A percentile compares a stretch with the other conserved stretches of the same genome.
Evolutionary conservation across 164 flowering plant genomes (phyloP).

Genomic region (Vitis cinerea): DNA sequence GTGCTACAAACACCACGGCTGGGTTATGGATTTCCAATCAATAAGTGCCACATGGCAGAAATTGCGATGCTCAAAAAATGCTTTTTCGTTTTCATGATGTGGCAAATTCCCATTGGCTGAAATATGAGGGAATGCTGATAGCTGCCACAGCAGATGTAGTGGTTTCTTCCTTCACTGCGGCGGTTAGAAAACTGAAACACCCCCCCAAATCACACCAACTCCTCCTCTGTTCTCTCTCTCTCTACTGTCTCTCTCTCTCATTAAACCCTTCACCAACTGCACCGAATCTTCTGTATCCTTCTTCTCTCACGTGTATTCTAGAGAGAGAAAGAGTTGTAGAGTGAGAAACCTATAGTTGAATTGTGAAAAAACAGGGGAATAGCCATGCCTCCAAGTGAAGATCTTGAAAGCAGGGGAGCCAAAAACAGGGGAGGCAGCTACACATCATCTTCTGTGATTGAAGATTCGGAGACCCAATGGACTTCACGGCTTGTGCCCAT

Average conservation of each 20-base stretch:
- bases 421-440: constrained; percentile 5
- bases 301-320: background rate
- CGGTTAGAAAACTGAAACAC: background rate
- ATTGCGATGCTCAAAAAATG: no score
- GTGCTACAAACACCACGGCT: no score
- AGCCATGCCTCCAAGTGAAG: constrained; percentile 27
- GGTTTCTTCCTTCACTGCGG: no score
- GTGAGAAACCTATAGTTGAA: background rate
- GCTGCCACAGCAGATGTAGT: no score
- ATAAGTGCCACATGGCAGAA: no score
- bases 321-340: background rate
- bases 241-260: background rate
- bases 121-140: no score
- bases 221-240: background rate
- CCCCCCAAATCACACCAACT: background rate
- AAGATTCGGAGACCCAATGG: constrained; percentile 53
- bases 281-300: background rate
- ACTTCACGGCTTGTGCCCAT: constrained; percentile 74
- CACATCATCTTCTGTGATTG: constrained; percentile 21
- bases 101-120: background rate
- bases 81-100: background rate
- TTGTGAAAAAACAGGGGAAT: background rate
- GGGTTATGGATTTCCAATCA: no score
- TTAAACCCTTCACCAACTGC: constrained; percentile 15
- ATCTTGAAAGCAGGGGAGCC: constrained; percentile 46